Percentiles rank a stretch among this genome's conserved stretches.
phyloP scores from a whole-genome alignment of 2,329 filamentous ascomycete genomes.

The Plenodomus biglobosus region DNA sequence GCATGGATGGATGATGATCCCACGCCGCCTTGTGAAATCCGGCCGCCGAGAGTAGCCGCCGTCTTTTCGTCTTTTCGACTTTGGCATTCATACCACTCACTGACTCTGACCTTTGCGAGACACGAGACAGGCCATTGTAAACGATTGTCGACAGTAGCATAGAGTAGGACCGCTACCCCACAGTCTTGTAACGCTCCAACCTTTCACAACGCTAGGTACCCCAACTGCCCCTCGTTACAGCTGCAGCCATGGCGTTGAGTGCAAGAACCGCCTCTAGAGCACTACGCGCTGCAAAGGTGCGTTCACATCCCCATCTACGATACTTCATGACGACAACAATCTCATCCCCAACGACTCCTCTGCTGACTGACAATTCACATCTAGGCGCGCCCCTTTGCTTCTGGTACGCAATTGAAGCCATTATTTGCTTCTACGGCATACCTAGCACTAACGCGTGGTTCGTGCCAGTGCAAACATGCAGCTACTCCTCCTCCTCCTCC shows the following conservation, averaged over 20 bases:
- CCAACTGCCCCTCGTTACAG: constrained; percentile 32
- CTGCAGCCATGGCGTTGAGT: constrained; percentile 63
- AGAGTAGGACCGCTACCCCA: constrained; percentile 21
- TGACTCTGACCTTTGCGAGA: too few species aligned
- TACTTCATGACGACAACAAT: too few species aligned
- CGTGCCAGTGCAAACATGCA: constrained; percentile 49
- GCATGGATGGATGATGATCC: constrained; percentile 33
- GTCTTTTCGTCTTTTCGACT: constrained; percentile 15
- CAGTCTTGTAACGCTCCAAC: too few species aligned
- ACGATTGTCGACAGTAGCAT: too few species aligned
- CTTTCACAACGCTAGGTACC: too few species aligned
- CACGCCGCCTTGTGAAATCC: constrained; percentile 19
- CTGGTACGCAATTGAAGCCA: constrained; percentile 39
- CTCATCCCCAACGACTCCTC: background rate
- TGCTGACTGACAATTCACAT: constrained; percentile 29
- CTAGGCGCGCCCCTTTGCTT: constrained; percentile 34
- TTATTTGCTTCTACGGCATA: constrained; percentile 1
- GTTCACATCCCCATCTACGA: constrained; percentile 32
- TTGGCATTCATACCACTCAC: constrained; percentile 1
- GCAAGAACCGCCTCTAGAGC: constrained; percentile 64
- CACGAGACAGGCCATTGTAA: too few species aligned
- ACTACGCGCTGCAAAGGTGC: constrained; percentile 65
- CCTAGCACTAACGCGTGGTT: constrained; percentile 16
- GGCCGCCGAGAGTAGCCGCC: constrained; percentile 37
- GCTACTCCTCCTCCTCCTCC: constrained; percentile 71